Conservation (phyloP, 106 monocot species). For the Hemerocallis citrina region DNA sequence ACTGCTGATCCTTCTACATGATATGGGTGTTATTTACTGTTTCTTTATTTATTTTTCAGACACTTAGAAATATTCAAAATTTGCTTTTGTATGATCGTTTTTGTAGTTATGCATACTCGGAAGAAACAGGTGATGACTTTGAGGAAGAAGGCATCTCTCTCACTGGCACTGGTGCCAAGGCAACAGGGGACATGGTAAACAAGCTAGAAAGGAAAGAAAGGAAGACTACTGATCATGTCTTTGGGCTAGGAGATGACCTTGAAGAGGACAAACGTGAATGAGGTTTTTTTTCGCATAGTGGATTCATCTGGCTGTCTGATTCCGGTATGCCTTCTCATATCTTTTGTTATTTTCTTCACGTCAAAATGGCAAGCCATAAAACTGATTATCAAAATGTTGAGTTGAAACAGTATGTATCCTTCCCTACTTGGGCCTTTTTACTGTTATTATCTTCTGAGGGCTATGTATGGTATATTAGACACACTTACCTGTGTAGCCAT, state of each 20-base stretch:
- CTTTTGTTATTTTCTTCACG: not conserved
- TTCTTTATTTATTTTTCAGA: too few species aligned
- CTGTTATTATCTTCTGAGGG: too few species aligned
- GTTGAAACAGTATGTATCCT: too few species aligned
- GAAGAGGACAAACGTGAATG: constrained; percentile 93
- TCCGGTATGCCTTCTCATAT: constrained; percentile 19
- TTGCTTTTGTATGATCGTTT: constrained; percentile 1
- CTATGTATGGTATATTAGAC: too few species aligned
- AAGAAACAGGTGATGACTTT: constrained; percentile 75
- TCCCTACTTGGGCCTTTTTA: too few species aligned
- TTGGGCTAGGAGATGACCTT: constrained; percentile 59
- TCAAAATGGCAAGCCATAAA: too few species aligned
- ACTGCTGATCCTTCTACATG: too few species aligned
- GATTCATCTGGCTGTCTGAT: not conserved
- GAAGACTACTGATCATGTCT: constrained; percentile 54
- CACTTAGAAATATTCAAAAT: not conserved
- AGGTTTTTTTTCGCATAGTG: not conserved
- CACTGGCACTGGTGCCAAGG: constrained; percentile 40
- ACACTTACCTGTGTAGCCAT: too few species aligned
- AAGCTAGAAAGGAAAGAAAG: constrained; percentile 78
- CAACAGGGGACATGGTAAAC: constrained; percentile 46
- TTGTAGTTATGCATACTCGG: constrained; percentile 81
- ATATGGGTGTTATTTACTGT: too few species aligned
- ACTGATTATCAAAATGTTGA: too few species aligned
- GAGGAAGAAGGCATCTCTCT: constrained; percentile 86